Evolutionary conservation across 768 basidiomycete genomes (phyloP).

Genomic region (Coprinopsis sp.): DNA sequence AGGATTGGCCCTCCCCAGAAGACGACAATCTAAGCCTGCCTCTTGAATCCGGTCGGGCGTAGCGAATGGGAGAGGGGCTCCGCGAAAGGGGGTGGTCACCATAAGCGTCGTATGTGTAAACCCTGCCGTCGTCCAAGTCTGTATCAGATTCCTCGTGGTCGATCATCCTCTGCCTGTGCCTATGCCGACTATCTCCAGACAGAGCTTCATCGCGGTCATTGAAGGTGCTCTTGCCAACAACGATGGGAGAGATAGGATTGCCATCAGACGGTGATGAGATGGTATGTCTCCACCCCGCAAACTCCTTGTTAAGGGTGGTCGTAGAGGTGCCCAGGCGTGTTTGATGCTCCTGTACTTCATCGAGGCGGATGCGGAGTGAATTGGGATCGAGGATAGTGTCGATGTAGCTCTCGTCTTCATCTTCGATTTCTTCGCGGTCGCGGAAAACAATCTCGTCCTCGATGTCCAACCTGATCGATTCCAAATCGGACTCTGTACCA

Average conservation of each 20-base stretch:
- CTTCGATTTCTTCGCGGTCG: background rate
- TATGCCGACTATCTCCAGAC: background rate
- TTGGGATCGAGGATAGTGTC: too few relatives aligned
- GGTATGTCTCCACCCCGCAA: background rate
- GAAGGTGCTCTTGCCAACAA: slow-evolving; percentile 5
- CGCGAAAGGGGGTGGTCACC: background rate
- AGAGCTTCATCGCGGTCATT: background rate
- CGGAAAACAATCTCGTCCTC: slow-evolving; percentile 2
- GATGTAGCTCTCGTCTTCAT: slow-evolving; percentile 1
- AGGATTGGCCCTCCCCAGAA: background rate
- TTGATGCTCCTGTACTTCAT: background rate
- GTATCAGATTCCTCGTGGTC: background rate
- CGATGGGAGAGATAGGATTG: slow-evolving; percentile 4
- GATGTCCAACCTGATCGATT: background rate
- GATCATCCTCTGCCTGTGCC: background rate
- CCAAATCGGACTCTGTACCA: background rate
- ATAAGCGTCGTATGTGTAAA: background rate
- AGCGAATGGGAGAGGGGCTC: slow-evolving; percentile 5
- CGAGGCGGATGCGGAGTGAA: too few relatives aligned
- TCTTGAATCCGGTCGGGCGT: slow-evolving; percentile 6
- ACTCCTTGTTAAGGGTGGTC: background rate
- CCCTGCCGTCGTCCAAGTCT: background rate
- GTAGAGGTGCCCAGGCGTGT: background rate
- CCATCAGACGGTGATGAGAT: background rate
- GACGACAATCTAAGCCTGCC: slow-evolving; percentile 1